A percentile compares a stretch with the other conserved stretches of the same genome.
phyloP scores from a whole-genome alignment of 2,329 filamentous ascomycete species.

The Elsinoe australis region DNA sequence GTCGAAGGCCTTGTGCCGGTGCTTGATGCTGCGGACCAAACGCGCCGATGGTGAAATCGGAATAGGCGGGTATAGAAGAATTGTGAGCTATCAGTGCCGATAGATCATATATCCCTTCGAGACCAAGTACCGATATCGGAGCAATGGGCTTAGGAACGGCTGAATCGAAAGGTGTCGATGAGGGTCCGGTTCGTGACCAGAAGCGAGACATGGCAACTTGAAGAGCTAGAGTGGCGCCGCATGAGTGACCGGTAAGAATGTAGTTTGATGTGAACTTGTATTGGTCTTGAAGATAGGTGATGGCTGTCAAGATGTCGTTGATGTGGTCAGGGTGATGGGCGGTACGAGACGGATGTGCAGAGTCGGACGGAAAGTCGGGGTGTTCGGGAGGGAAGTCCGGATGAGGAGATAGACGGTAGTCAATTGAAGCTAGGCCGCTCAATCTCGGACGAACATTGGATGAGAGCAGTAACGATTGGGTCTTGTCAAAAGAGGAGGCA shows the following conservation, averaged over 20 bases:
- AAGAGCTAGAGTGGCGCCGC: conserved; percentile 55
- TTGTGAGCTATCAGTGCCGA: conserved; percentile 44
- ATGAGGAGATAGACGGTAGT: conserved; percentile 56
- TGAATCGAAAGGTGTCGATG: neutral
- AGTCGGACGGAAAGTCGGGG: conserved; percentile 42
- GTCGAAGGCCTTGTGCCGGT: conserved; percentile 53
- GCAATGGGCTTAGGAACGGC: conserved; percentile 22
- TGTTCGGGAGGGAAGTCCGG: conserved; percentile 34
- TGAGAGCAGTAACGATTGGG: conserved; percentile 32
- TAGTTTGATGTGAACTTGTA: conserved; percentile 43
- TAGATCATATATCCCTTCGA: conserved; percentile 62
- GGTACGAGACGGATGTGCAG: conserved; percentile 31
- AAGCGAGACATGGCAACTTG: conserved; percentile 49
- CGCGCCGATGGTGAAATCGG: conserved; percentile 43
- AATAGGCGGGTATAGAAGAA: conserved; percentile 46
- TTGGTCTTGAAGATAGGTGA: conserved; percentile 44
- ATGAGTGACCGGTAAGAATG: conserved; percentile 55
- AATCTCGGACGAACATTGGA: conserved; percentile 33
- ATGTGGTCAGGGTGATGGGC: conserved; percentile 56
- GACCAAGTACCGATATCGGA: conserved; percentile 50
- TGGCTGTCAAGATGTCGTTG: conserved; percentile 46
- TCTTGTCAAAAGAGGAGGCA: conserved; percentile 31
- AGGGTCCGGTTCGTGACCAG: conserved; percentile 27
- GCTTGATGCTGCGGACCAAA: conserved; percentile 19
- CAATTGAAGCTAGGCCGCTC: conserved; percentile 56